phyloP scores from a whole-genome alignment of 1,139 yeast genomes.

The Pichia sp. region DNA sequence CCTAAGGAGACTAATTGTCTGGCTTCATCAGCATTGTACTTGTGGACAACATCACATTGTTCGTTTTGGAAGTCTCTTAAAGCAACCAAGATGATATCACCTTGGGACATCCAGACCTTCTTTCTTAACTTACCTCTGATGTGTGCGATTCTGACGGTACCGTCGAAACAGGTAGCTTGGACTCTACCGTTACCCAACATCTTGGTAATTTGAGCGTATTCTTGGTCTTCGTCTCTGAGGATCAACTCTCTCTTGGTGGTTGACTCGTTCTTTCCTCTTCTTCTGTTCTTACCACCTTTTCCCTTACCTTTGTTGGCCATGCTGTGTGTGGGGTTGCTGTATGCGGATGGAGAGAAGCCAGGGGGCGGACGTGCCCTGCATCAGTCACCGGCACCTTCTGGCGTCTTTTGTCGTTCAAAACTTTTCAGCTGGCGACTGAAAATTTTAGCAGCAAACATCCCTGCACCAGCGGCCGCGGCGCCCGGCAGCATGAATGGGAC shows the following conservation, averaged over 20 bases:
- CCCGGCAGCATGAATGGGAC: not conserved
- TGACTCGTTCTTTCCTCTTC: conserved; percentile 98
- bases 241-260: conserved; percentile 93
- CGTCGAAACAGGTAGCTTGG: conserved; percentile 94
- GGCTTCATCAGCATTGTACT: conserved; percentile 97
- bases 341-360: too few species aligned
- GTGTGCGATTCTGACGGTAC: conserved; percentile 91
- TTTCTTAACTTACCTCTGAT: conserved; percentile 99
- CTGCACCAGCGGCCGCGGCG: not conserved
- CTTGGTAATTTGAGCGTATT: conserved; percentile 96
- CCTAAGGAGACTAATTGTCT: conserved; percentile 95
- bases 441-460: not conserved
- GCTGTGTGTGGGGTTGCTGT: not conserved
- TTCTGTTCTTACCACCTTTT: conserved; percentile 79
- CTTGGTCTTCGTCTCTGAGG: conserved; percentile 95
- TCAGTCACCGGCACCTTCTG: too few species aligned
- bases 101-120: conserved; percentile 99
- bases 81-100: conserved; percentile 94
- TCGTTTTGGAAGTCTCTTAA: conserved; percentile 99
- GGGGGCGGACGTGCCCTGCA: too few species aligned
- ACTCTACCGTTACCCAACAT: conserved; percentile 99
- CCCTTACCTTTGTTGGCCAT: conserved; percentile 35
- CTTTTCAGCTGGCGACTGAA: not conserved
- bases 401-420: not conserved
- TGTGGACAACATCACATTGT: conserved; percentile 97